phyloP scores from a whole-genome alignment of 208 protist genomes.

The Naegleria gruberi region DNA sequence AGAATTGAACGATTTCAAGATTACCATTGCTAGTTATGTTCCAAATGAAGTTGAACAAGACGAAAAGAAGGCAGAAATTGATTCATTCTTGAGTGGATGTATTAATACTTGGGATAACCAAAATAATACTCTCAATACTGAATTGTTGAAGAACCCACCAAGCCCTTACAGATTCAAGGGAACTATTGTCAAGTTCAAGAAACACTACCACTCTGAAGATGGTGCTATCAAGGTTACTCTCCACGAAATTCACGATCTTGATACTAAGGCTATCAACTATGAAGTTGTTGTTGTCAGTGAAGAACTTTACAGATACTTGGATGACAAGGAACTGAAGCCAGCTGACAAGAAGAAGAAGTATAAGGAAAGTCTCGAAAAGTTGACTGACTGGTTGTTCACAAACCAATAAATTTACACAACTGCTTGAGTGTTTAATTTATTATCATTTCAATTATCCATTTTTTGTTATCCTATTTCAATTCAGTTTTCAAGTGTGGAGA shows the following conservation, averaged over 20 bases:
- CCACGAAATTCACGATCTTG: not conserved
- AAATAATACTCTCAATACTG: not conserved
- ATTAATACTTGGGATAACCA: not conserved
- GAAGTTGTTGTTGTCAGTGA: not conserved
- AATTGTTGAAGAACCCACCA: not conserved
- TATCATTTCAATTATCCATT: too few species aligned
- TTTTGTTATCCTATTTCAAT: too few species aligned
- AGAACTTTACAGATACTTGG: not conserved
- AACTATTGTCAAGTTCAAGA: not conserved
- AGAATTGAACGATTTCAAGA: not conserved
- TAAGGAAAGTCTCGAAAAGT: not conserved
- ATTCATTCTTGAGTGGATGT: not conserved
- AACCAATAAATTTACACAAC: not conserved
- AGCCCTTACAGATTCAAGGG: not conserved
- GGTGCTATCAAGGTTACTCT: not conserved
- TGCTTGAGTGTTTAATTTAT: too few species aligned
- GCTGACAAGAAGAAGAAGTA: not conserved
- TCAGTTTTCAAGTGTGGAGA: too few species aligned
- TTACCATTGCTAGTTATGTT: constrained; percentile 5
- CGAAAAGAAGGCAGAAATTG: not conserved
- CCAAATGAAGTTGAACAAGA: not conserved
- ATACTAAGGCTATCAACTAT: not conserved
- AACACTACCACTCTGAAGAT: not conserved
- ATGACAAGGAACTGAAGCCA: not conserved
- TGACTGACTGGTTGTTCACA: not conserved